Base-by-base conservation (phyloP, 192 early-diverging fungal species). In the Coemansia sp. region DNA sequence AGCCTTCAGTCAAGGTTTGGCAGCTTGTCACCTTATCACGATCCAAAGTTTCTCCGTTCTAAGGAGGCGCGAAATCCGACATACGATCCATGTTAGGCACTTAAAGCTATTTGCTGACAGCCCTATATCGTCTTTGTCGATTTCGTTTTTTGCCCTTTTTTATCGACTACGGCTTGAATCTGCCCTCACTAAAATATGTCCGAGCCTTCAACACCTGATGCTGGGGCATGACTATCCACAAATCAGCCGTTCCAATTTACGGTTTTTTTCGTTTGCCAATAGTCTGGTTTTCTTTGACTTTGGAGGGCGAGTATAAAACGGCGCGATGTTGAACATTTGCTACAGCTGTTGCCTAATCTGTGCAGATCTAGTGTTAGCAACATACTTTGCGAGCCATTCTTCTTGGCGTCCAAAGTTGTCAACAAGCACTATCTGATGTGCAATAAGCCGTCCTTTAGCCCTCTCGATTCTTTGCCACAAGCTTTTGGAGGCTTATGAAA, bases 1-100 rank as follows among this genome's bases (percentile, higher is more conserved):
- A 11, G 15, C 4, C 41, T 44, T 11, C 41, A 44, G 10, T 15
- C 41, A 15, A 0, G 41, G 4, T 17, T 44, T 1, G 15, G 15
- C 12, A 17, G 15, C 41, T 44, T 44, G 10, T 1, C 41, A 15
- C 7, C 5, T 0, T 11, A 44, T 17, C 4, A 11, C 13, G 12
- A 44, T 8, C 41, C 72, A 9, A 15, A 11, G 62, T 74, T 74
- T 29, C 72, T 27, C 72, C 0, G 41, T 27, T 12, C 53, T 74
- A 40, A 40, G 13, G 19, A 19, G 34, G 4, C 62, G 64, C n/a
- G 65, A 48, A 36, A 36, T 8, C 34, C 34, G 34, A 5, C 7
- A 36, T 36, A 6, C 6, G 4, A 8, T 74, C 17, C 45, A 60
- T 1, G 61, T 61, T 51, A 64, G 58, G 17, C 3, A 53, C 17